Base-by-base conservation (phyloP, 2,329 filamentous ascomycete genomes). In the Fragosphaeria purpurea region DNA sequence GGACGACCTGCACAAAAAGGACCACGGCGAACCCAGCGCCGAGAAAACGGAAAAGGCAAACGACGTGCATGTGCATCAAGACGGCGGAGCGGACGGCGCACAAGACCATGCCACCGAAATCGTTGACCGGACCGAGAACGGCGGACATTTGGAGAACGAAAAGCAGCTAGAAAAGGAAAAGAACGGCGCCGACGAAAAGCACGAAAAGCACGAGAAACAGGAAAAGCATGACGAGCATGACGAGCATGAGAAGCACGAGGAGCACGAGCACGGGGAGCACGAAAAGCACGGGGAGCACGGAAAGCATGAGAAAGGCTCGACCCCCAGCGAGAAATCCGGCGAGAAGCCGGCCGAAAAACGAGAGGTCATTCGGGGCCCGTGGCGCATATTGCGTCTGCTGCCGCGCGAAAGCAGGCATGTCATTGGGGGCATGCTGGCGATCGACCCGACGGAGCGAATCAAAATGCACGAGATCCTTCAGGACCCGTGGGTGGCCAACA, bases 341-440 rank as follows among this genome's bases (percentile, higher is more conserved):
- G 53, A 51, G 13, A 53, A 53, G 47, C 50, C 60, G n/a, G 61
- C 58, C 1, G 77, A 80, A 37, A 82, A 79, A 61, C 85, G 82
- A 61, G 85, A 90, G 63, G 80, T 88, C 0, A 94, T 98, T 59
- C 88, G 89, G 61, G 93, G 93, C 0, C 93, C 93, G 2, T 95
- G 91, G 86, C 80, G 93, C 44, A 78, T 98, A 42, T 72, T 98
- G 34, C 81, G 93, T 41, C 73, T 97, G 38, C 73, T 98, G 8
- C 93, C 93, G 1, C 77, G 91, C 53, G 93, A 97, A 67, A 94
- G 85, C 57, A 77, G 93, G 47, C 84, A 91, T 63, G 89, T 98
- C 55, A 85, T 98, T 50, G 84, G 88, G 43, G 79, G 86, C 51
- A 98, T 98, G 93, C 77, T 98, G 38, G 88, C 93, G 61, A 76